These are phyloP conservation scores for Jamesozyma piceae DNA, from an alignment of 805 yeast genomes.

Conservation along the genomic window DNA sequence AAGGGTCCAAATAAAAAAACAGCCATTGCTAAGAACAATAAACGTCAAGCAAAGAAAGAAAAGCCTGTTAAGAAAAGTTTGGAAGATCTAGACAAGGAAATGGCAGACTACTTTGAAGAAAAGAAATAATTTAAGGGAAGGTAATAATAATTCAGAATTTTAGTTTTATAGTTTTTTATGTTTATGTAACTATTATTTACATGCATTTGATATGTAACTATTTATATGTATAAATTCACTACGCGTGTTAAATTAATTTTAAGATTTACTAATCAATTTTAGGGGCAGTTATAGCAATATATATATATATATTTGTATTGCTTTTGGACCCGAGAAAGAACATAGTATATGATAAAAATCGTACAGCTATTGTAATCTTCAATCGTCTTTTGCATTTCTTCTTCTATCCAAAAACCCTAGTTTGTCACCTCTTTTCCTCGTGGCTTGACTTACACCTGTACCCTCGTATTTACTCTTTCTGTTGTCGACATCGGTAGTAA, in stretches of 20 bases:
- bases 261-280: background rate
- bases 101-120: conserved; percentile 84
- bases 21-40: conserved; percentile 27
- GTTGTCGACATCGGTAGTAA: conserved; percentile 26
- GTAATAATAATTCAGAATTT: background rate
- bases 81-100: conserved; percentile 94
- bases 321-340: no score
- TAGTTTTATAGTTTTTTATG: background rate
- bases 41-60: conserved; percentile 30
- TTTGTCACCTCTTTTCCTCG: conserved; percentile 51
- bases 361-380: no score
- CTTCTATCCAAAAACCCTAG: conserved; percentile 26
- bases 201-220: conserved; percentile 1
- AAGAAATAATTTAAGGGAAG: conserved; percentile 14
- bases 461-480: conserved; percentile 64
- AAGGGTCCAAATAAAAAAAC: conserved; percentile 31
- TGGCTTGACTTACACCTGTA: conserved; percentile 48
- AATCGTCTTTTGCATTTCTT: background rate
- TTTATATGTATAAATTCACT: background rate
- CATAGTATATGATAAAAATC: no score
- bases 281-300: no score
- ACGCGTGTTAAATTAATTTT: background rate
- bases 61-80: conserved; percentile 60
- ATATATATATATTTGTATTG: no score
- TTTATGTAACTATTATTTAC: conserved; percentile 1